Percentiles rank a stretch among this genome's conserved stretches.
phyloP scores from a whole-genome alignment of 2,329 filamentous ascomycete genomes.

The Xylaria sp. region DNA sequence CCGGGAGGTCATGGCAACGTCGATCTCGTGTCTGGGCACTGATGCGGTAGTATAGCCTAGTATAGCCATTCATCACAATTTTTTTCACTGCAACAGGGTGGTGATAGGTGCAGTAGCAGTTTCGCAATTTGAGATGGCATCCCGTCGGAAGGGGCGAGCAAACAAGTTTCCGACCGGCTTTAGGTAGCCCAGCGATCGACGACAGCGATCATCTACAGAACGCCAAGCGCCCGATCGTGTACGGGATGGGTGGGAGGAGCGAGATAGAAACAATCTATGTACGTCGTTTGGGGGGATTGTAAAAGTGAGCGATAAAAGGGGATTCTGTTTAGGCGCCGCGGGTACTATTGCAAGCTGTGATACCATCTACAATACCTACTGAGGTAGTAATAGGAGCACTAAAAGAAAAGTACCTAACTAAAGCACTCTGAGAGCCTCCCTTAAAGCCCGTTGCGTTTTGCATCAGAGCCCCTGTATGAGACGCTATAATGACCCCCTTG shows the following conservation, averaged over 20 bases:
- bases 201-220: constrained; percentile 29
- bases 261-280: constrained; percentile 13
- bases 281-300: background rate
- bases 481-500: constrained; percentile 44
- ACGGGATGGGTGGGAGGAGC: background rate
- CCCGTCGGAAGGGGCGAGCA: constrained; percentile 2
- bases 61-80: background rate
- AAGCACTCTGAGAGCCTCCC: background rate
- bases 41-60: background rate
- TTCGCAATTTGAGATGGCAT: constrained; percentile 25
- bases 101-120: constrained; percentile 15
- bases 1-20: constrained; percentile 31
- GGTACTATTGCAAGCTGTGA: too few relatives aligned
- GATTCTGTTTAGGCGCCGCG: constrained; percentile 23
- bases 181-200: constrained; percentile 24
- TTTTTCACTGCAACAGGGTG: constrained; percentile 9
- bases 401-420: background rate
- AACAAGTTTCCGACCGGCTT: constrained; percentile 29
- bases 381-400: background rate
- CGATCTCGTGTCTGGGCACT: constrained; percentile 32
- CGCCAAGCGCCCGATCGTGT: constrained; percentile 24
- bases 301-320: background rate
- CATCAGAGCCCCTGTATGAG: constrained; percentile 49
- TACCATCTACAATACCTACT: too few relatives aligned
- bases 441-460: constrained; percentile 39